Evolutionary conservation across 495 filamentous ascomycete genomes (phyloP), one percentile per base, ranked within the genome.

Genomic region (Hypomontagnella monticulosa): DNA sequence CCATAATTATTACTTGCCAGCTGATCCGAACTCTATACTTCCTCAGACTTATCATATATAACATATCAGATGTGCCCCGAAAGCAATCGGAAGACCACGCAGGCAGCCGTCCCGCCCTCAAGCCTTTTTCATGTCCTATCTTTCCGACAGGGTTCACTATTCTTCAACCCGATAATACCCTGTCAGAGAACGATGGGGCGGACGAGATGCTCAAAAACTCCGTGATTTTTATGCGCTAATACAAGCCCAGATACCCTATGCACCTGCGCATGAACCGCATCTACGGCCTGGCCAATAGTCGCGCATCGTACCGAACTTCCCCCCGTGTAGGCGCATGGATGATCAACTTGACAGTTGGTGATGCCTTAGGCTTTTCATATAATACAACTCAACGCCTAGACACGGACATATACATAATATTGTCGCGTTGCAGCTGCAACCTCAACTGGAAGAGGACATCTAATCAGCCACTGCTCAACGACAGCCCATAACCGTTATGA

Each of bases 321-420:
- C 53, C 49, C 53, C 47, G 36, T 18, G 54, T 63, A 42, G 41
- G 41, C 46, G 59, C 65, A 68, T 67, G 52, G 54, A 42, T 58
- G 58, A 61, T 59, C 58, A 19, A 41, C 54, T 36, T 16, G 48
- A 23, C 32, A 4, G 32, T 49, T 56, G 43, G 44, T 37, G 16
- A 52, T 27, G 14, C 37, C 14, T 19, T 32, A 16, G 43, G 20
- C 16, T 32, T 16, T 42, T 32, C 62, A 37, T 18, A 27, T 41
- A 36, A 40, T 33, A 54, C 48, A 6, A 6, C 23, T 27, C 23
- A 27, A 18, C 46, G 27, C 14, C 40, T 48, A 10, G 33, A 52
- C 64, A 61, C 63, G 33, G 53, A 52, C 53, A 14, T 61, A 8
- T 46, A 48, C 20, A 12, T 43, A 41, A 12, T 51, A 63, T 61